Evolutionary conservation across 208 protist genomes (phyloP).

Genomic region (Crithidia fasciculata): DNA sequence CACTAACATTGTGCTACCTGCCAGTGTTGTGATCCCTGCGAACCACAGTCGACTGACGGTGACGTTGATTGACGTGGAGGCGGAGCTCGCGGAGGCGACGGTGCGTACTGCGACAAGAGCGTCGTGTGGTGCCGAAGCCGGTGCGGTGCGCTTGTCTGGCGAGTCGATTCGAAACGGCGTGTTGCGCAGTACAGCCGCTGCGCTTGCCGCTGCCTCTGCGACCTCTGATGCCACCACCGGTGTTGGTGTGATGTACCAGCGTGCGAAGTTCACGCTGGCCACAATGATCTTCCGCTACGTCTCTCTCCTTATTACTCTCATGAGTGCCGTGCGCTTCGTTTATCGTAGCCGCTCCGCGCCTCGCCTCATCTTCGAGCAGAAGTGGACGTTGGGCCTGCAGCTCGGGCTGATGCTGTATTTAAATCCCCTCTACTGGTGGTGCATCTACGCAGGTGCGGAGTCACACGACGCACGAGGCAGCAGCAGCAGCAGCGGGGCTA

Average conservation of each 20-base stretch:
- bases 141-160: neutral
- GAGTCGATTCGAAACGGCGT: neutral
- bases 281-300: slow-evolving; percentile 73
- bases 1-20: slow-evolving; percentile 63
- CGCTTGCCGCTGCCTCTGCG: no score
- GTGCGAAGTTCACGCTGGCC: slow-evolving; percentile 58
- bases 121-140: neutral
- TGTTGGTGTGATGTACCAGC: slow-evolving; percentile 76
- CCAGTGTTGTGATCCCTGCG: slow-evolving; percentile 46
- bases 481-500: neutral
- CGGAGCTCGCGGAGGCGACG: slow-evolving; percentile 55
- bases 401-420: slow-evolving; percentile 64
- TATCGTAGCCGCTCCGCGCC: slow-evolving; percentile 35
- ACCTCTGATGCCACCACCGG: slow-evolving; percentile 17
- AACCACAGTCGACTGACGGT: slow-evolving; percentile 53
- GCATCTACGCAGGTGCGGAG: slow-evolving; percentile 24
- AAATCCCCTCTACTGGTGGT: slow-evolving; percentile 73
- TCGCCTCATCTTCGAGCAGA: slow-evolving; percentile 61
- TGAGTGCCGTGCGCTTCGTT: slow-evolving; percentile 58
- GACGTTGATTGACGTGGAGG: slow-evolving; percentile 61
- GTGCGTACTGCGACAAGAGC: neutral
- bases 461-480: neutral
- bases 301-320: slow-evolving; percentile 51
- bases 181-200: no score
- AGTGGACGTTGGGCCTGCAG: slow-evolving; percentile 58